Evolutionary conservation across 2,329 filamentous ascomycete genomes (phyloP).

Genomic region (Pezicula neosporulosa): DNA sequence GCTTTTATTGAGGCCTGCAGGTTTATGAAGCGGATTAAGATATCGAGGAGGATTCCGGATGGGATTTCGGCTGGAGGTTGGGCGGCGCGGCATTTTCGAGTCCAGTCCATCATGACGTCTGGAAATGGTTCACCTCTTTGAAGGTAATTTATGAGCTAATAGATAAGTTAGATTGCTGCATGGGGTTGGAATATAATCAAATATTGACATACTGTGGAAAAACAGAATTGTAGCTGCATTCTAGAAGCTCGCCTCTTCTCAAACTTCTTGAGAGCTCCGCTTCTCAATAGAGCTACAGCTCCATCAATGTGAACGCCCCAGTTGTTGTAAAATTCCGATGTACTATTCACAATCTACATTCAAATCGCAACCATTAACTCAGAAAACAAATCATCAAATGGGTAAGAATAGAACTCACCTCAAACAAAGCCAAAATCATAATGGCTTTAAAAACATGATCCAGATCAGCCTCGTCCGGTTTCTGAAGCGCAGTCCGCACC

Average conservation of each 20-base stretch:
- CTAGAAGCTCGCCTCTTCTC: neutral
- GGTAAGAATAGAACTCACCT: conserved; percentile 23
- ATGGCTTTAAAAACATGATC: conserved; percentile 51
- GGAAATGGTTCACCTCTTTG: conserved; percentile 8
- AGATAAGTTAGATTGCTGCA: neutral
- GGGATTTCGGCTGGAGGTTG: conserved; percentile 5
- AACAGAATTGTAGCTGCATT: conserved; percentile 15
- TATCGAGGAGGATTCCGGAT: conserved; percentile 7
- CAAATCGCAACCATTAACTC: neutral
- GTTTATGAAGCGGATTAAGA: conserved; percentile 11
- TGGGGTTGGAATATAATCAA: neutral
- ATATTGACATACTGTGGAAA: conserved; percentile 11
- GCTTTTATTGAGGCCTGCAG: conserved; percentile 9
- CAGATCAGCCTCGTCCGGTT: conserved; percentile 40
- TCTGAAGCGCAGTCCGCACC: conserved; percentile 41
- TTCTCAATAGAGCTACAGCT: conserved; percentile 13
- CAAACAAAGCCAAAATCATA: conserved; percentile 49
- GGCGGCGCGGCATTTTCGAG: neutral
- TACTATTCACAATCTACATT: conserved; percentile 13
- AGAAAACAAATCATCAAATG: neutral
- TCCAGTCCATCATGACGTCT: conserved; percentile 6
- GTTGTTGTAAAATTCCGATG: conserved; percentile 1
- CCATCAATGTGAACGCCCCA: conserved; percentile 19
- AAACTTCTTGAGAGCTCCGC: conserved; percentile 5
- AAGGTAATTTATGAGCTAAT: conserved; percentile 14